Percentiles rank a stretch among this genome's conserved stretches.
These are phyloP conservation scores for Gossypium turneri DNA, from an alignment of 345 rosid species.

Conservation along the genomic window DNA sequence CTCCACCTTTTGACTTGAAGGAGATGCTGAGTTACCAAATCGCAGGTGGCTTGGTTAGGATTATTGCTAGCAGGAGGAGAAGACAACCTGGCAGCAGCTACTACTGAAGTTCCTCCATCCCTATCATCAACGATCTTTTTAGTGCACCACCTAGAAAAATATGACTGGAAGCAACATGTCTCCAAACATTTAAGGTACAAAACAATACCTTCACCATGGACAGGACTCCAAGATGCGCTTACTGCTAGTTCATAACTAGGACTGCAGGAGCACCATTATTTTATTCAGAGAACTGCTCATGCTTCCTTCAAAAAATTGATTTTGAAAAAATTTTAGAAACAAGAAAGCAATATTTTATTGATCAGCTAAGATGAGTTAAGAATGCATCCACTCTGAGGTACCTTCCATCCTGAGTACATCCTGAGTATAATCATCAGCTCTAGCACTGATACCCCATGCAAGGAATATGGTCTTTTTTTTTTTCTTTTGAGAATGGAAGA, in stretches of 20 bases:
- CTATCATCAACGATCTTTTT: slow-evolving; percentile 27
- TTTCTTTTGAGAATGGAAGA: too few relatives aligned
- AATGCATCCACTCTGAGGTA: slow-evolving; percentile 27
- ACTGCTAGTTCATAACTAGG: slow-evolving; percentile 46
- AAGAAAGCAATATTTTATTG: not conserved
- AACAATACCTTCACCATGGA: slow-evolving; percentile 61
- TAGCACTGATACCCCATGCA: slow-evolving; percentile 45
- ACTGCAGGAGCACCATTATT: slow-evolving; percentile 70
- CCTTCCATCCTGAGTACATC: slow-evolving; percentile 72
- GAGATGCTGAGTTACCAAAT: slow-evolving; percentile 29
- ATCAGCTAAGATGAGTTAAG: slow-evolving; percentile 10
- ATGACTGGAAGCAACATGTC: slow-evolving; percentile 14
- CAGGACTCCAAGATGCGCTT: slow-evolving; percentile 68
- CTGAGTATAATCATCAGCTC: slow-evolving; percentile 56
- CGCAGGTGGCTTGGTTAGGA: slow-evolving; percentile 22
- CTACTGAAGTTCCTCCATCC: slow-evolving; percentile 54
- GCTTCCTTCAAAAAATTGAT: too few relatives aligned
- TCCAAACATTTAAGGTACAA: slow-evolving; percentile 13
- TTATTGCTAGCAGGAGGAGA: slow-evolving; percentile 40
- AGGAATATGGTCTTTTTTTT: too few relatives aligned
- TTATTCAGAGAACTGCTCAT: too few relatives aligned
- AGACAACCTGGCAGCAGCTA: slow-evolving; percentile 41
- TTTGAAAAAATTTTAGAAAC: slow-evolving; percentile 26
- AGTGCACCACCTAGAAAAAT: slow-evolving; percentile 14
- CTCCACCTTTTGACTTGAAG: slow-evolving; percentile 26